A percentile compares a stretch with the other conserved stretches of the same genome.
These are phyloP conservation scores for Diplodia sapinea DNA, from an alignment of 2,329 filamentous ascomycete genomes.

Conservation along the genomic window DNA sequence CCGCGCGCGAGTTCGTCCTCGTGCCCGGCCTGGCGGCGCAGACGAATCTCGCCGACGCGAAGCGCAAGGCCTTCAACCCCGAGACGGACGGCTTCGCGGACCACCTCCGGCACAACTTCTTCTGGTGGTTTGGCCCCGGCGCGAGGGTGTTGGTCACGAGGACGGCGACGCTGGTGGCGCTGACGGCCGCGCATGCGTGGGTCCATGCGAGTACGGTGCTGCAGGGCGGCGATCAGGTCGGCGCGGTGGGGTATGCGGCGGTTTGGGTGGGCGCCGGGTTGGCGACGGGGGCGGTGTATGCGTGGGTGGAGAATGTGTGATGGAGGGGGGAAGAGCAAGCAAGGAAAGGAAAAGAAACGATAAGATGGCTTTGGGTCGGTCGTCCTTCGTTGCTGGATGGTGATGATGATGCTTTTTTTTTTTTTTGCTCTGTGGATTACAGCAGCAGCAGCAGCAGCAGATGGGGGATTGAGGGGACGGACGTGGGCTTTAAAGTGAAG, in stretches of 20 bases:
- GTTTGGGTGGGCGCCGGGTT: conserved; percentile 74
- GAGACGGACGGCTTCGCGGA: conserved; percentile 69
- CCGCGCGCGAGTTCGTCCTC: conserved; percentile 79
- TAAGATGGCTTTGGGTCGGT: neutral
- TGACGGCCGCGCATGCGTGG: conserved; percentile 61
- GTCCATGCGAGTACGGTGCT: conserved; percentile 69
- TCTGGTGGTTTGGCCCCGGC: conserved; percentile 73
- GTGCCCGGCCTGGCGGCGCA: conserved; percentile 64
- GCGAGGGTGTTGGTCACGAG: conserved; percentile 65
- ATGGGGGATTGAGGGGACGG: too few relatives aligned
- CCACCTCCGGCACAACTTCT: conserved; percentile 72
- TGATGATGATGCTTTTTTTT: too few relatives aligned
- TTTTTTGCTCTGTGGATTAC: too few relatives aligned
- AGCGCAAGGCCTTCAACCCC: conserved; percentile 67
- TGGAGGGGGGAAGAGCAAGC: neutral
- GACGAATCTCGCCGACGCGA: conserved; percentile 41
- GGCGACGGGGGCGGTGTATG: conserved; percentile 64
- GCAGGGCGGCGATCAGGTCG: conserved; percentile 70
- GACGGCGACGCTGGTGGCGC: conserved; percentile 55
- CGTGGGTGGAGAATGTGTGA: conserved; percentile 54
- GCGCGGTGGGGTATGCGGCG: conserved; percentile 73
- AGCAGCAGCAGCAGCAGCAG: too few relatives aligned
- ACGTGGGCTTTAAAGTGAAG: too few relatives aligned
- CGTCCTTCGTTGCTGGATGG: too few relatives aligned
- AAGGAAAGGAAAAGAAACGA: neutral